These are phyloP conservation scores for Daldinia eschscholtzii DNA, from an alignment of 2,329 filamentous ascomycete genomes.

Conservation along the genomic window DNA sequence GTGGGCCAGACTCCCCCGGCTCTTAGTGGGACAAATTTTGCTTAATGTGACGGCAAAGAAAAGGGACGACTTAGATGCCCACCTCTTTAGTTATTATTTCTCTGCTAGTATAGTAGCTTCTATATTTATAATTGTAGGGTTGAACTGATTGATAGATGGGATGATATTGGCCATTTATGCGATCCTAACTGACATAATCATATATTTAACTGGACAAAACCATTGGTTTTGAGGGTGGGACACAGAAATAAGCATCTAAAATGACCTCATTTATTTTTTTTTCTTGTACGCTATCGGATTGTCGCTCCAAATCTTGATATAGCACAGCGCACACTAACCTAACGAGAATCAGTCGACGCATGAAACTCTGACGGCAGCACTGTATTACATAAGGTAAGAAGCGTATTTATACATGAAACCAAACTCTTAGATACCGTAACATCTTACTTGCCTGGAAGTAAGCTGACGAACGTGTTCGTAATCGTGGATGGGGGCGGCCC, in stretches of 20 bases:
- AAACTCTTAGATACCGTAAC: conserved; percentile 19
- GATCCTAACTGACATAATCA: conserved; percentile 7
- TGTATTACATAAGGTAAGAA: conserved; percentile 36
- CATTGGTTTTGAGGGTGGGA: neutral
- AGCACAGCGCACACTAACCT: neutral
- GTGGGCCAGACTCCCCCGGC: conserved; percentile 1
- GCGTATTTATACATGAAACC: conserved; percentile 32
- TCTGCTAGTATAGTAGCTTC: neutral
- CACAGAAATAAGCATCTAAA: conserved; percentile 6
- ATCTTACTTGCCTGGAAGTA: conserved; percentile 22
- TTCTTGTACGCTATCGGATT: neutral
- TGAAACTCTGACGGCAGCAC: conserved; percentile 22
- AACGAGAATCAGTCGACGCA: neutral
- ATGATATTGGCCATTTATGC: conserved; percentile 1
- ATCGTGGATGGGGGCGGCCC: conserved; percentile 33
- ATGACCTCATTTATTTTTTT: conserved; percentile 6
- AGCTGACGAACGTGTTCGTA: conserved; percentile 26
- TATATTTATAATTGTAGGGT: conserved; percentile 3
- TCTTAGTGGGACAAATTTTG: conserved; percentile 1
- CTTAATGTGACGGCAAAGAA: conserved; percentile 1
- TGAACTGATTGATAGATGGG: neutral
- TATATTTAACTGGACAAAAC: neutral
- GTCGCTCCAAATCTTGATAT: conserved; percentile 4
- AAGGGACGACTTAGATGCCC: neutral
- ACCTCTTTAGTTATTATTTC: neutral